phyloP scores from a whole-genome alignment of 371 early-diverging fungal species.

The Funneliformis caledonium region DNA sequence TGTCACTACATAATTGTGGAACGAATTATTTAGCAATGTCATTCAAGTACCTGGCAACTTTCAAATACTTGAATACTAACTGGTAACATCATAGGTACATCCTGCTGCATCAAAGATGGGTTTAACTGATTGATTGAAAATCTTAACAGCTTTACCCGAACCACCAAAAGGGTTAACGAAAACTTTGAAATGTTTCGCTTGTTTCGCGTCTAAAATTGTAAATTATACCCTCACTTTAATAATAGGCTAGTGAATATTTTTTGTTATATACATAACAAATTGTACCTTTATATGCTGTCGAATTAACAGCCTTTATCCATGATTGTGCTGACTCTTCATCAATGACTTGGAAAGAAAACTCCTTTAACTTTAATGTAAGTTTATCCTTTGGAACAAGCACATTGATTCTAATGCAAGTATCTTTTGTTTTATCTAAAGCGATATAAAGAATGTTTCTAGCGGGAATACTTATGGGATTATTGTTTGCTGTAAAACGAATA shows the following conservation, averaged over 20 bases:
- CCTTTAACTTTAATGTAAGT: not conserved
- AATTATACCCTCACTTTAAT: not conserved
- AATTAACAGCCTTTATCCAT: not conserved
- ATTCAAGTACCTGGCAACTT: not conserved
- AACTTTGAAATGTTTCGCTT: slow-evolving; percentile 55
- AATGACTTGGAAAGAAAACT: not conserved
- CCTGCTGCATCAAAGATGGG: slow-evolving; percentile 73
- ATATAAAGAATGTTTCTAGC: not conserved
- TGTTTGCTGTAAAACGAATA: not conserved
- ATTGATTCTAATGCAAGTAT: not conserved
- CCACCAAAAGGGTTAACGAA: slow-evolving; percentile 82
- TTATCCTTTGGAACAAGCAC: not conserved
- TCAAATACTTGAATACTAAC: slow-evolving; percentile 47
- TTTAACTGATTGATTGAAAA: slow-evolving; percentile 61
- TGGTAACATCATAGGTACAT: slow-evolving; percentile 59
- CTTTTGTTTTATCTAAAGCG: not conserved
- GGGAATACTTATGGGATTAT: not conserved
- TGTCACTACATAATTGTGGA: slow-evolving; percentile 54
- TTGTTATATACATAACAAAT: not conserved
- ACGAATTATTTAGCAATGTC: not conserved
- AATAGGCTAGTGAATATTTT: not conserved
- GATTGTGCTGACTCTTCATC: not conserved
- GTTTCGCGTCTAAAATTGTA: slow-evolving; percentile 44
- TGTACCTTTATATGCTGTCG: not conserved
- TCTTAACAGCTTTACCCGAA: slow-evolving; percentile 63